Evolutionary conservation across 2,329 filamentous ascomycete genomes (phyloP).

Genomic region (Leptodontidium sp.): DNA sequence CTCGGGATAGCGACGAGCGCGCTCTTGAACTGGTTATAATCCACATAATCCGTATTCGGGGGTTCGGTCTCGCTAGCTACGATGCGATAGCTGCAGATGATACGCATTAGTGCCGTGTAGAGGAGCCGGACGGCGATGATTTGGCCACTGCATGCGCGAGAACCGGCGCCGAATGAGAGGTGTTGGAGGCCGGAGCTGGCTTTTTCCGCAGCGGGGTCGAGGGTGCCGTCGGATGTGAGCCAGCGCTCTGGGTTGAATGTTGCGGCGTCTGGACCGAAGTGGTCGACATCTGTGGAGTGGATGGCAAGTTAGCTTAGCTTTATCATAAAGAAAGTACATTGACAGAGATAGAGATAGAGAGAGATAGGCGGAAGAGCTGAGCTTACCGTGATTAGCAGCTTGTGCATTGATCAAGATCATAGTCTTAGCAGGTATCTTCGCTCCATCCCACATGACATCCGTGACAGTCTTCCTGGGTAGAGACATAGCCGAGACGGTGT

Average conservation of each 20-base stretch:
- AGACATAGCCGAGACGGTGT: conserved; percentile 62
- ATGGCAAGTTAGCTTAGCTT: neutral
- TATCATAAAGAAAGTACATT: neutral
- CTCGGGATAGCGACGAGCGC: conserved; percentile 66
- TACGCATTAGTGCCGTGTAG: conserved; percentile 57
- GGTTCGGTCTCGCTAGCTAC: conserved; percentile 57
- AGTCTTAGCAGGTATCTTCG: conserved; percentile 58
- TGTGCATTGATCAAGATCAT: conserved; percentile 65
- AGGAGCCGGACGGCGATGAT: conserved; percentile 59
- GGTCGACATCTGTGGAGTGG: conserved; percentile 51
- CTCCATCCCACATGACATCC: conserved; percentile 60
- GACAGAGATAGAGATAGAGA: no score
- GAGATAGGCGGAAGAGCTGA: neutral
- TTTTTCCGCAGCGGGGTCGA: conserved; percentile 42
- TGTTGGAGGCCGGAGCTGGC: conserved; percentile 49
- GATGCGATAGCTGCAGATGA: conserved; percentile 58
- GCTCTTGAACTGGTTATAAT: conserved; percentile 67
- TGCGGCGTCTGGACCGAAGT: conserved; percentile 56
- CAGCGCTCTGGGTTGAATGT: conserved; percentile 52
- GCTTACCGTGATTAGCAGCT: conserved; percentile 60
- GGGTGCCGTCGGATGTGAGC: conserved; percentile 25
- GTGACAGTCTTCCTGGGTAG: conserved; percentile 59
- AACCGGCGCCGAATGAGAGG: conserved; percentile 60
- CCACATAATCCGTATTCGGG: conserved; percentile 68
- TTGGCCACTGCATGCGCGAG: conserved; percentile 60